phyloP scores from a whole-genome alignment of 352 stramenopile species.

The Pythium plurisporium region DNA sequence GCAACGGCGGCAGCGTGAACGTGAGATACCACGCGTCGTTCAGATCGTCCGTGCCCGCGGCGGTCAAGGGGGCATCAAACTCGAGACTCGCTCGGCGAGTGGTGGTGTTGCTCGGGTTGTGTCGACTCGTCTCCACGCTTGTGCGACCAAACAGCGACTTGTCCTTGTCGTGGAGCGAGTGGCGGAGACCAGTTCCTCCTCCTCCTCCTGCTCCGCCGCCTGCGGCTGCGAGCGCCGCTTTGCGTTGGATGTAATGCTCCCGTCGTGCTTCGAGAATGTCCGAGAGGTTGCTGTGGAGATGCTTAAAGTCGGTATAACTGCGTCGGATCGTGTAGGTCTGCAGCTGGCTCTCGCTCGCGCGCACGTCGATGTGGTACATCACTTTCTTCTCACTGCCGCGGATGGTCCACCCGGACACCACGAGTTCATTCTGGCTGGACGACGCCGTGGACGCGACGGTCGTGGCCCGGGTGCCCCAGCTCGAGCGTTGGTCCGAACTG shows the following conservation, averaged over 20 bases:
- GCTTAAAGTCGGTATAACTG: slow-evolving; percentile 82
- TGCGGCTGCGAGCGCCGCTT: background rate
- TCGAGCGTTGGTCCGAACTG: slow-evolving; percentile 17
- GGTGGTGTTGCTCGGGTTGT: background rate
- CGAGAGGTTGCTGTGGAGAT: slow-evolving; percentile 60
- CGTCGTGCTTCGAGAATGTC: slow-evolving; percentile 61
- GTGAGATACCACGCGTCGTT: slow-evolving; percentile 47
- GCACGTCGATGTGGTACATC: slow-evolving; percentile 87
- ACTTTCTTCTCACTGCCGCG: slow-evolving; percentile 67
- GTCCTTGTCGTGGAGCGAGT: slow-evolving; percentile 3
- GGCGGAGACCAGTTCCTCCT: too few species aligned
- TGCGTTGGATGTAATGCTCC: slow-evolving; percentile 39
- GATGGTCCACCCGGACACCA: slow-evolving; percentile 70
- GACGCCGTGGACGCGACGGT: slow-evolving; percentile 13
- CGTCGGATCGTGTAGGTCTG: slow-evolving; percentile 84
- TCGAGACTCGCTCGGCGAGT: background rate
- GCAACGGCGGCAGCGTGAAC: slow-evolving; percentile 46
- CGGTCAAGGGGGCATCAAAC: background rate
- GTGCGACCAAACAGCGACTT: slow-evolving; percentile 1
- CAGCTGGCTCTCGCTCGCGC: slow-evolving; percentile 61
- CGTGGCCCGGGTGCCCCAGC: slow-evolving; percentile 9
- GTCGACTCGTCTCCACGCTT: background rate
- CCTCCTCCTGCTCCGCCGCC: too few species aligned
- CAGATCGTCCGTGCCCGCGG: slow-evolving; percentile 3
- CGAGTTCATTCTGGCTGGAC: slow-evolving; percentile 41